Conservation (phyloP, 2,329 filamentous ascomycete genomes). For the Trichoderma hamatum region DNA sequence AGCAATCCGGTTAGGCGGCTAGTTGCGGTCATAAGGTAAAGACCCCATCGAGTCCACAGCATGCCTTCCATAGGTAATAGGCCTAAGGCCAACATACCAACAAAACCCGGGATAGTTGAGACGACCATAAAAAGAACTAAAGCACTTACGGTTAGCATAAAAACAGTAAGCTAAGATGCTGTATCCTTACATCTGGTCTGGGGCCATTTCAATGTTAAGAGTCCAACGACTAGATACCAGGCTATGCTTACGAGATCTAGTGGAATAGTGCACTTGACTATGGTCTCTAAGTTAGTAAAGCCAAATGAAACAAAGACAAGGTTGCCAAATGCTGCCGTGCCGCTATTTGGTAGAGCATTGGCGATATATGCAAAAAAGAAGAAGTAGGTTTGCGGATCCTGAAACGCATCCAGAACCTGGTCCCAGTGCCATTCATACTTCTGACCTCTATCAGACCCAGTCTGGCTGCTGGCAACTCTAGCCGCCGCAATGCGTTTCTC, state of each 20-base stretch:
- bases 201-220: background rate
- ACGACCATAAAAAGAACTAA: background rate
- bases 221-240: background rate
- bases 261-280: background rate
- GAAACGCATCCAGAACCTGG: background rate
- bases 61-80: background rate
- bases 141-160: background rate
- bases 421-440: background rate
- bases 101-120: background rate
- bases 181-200: background rate
- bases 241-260: background rate
- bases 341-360: background rate
- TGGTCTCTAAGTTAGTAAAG: background rate
- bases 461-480: background rate
- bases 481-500: background rate
- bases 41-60: constrained; percentile 1
- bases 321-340: background rate
- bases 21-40: background rate
- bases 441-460: background rate
- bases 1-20: background rate
- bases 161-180: background rate
- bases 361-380: background rate
- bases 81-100: background rate
- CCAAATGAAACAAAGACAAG: background rate
- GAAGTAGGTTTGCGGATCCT: background rate